Percentiles rank a stretch among this genome's conserved stretches.
These are phyloP conservation scores for Purpureocillium takamizusanense DNA, from an alignment of 2,329 filamentous ascomycete genomes.

Conservation along the genomic window DNA sequence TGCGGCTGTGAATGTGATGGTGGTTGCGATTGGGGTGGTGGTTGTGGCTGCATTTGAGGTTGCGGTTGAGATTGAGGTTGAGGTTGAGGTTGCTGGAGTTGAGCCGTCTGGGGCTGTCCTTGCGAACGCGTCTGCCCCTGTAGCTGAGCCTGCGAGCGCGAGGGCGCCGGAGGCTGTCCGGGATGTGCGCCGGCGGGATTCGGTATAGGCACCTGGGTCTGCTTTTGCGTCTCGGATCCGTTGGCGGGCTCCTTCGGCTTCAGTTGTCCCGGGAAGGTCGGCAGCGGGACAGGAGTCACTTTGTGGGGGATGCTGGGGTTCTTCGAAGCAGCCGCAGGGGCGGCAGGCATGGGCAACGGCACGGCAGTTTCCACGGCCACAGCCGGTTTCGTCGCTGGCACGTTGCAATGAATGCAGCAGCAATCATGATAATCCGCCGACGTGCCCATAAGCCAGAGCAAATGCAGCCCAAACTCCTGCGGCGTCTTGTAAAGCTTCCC, in stretches of 20 bases:
- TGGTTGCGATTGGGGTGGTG: conserved; percentile 9
- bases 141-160: neutral
- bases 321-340: too few species aligned
- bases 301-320: conserved; percentile 10
- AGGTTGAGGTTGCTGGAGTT: neutral
- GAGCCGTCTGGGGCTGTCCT: neutral
- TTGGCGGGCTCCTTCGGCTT: conserved; percentile 20
- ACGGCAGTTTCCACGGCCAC: conserved; percentile 2
- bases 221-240: conserved; percentile 1
- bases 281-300: conserved; percentile 27
- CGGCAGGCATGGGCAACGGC: too few species aligned
- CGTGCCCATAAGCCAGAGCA: conserved; percentile 40
- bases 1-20: conserved; percentile 10
- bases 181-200: neutral
- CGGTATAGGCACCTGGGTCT: conserved; percentile 2
- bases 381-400: conserved; percentile 16
- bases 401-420: conserved; percentile 40
- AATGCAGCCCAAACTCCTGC: conserved; percentile 42
- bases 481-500: conserved; percentile 41
- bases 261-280: conserved; percentile 22
- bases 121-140: conserved; percentile 2
- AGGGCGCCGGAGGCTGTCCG: neutral
- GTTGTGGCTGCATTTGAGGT: conserved; percentile 6
- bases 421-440: conserved; percentile 40
- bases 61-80: conserved; percentile 5